Conservation (phyloP, 805 yeast genomes). For the Wickerhamiella musiphila region DNA sequence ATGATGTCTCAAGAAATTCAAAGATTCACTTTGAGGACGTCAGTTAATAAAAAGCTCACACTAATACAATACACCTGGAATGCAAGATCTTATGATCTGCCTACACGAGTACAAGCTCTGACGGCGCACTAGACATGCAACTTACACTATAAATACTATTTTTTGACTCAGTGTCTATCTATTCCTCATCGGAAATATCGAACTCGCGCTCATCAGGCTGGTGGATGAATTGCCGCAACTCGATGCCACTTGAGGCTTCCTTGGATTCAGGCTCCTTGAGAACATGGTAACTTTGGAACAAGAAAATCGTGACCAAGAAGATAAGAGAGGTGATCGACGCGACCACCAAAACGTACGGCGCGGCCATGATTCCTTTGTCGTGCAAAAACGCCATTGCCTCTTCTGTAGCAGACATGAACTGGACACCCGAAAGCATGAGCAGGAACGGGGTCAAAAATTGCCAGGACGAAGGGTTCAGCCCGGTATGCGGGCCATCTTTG, state of each 20-base stretch:
- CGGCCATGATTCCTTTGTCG: conserved; percentile 66
- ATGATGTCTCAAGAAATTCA: no score
- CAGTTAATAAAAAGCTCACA: no score
- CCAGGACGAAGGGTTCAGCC: conserved; percentile 43
- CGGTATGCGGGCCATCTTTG: conserved; percentile 28
- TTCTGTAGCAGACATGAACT: conserved; percentile 87
- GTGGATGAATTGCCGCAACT: conserved; percentile 17
- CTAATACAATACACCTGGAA: no score
- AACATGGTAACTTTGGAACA: conserved; percentile 40
- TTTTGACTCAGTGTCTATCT: no score
- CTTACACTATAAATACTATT: no score
- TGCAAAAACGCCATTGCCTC: conserved; percentile 62
- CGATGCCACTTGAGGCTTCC: conserved; percentile 14
- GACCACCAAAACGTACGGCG: conserved; percentile 60
- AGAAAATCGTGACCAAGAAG: conserved; percentile 44
- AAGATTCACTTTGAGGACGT: no score
- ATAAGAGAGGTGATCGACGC: conserved; percentile 59
- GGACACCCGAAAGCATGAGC: conserved; percentile 55
- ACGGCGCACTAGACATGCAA: no score
- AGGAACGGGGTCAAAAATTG: conserved; percentile 80
- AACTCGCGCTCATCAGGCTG: conserved; percentile 12
- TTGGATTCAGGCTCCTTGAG: conserved; percentile 15
- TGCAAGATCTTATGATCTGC: no score
- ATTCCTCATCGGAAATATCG: conserved; percentile 16
- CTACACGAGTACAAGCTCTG: no score